phyloP scores from a whole-genome alignment of 306 rosid genomes.

The Vigna trinervia region DNA sequence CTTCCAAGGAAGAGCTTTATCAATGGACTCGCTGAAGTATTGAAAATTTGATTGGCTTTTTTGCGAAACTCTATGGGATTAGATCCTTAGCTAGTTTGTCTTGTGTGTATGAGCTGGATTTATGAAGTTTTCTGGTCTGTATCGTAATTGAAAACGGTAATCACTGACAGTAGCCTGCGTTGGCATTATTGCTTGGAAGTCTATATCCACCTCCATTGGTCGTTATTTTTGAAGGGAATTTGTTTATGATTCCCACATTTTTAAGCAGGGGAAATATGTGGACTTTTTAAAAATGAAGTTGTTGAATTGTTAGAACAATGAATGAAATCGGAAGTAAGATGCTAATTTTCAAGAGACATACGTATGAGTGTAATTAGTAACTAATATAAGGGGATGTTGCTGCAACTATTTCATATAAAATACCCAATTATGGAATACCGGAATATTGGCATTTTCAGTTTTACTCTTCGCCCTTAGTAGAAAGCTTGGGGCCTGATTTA shows the following conservation, averaged over 20 bases:
- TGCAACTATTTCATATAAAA: conserved; percentile 1
- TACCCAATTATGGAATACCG: conserved; percentile 1
- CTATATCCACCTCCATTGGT: not conserved
- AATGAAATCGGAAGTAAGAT: not conserved
- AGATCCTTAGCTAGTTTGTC: not conserved
- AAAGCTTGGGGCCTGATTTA: not conserved
- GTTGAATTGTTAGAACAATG: not conserved
- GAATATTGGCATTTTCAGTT: not conserved
- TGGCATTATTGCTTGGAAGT: not conserved
- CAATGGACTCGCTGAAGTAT: not conserved
- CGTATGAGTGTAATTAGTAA: not conserved
- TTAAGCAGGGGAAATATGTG: not conserved
- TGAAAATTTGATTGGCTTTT: not conserved
- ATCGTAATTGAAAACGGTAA: not conserved
- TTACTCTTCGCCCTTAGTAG: not conserved
- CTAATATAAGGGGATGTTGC: not conserved
- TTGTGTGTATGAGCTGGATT: not conserved
- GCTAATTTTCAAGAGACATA: conserved; percentile 9
- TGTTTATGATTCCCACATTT: not conserved
- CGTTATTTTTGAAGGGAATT: not conserved
- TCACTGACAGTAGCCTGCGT: not conserved
- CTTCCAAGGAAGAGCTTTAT: conserved; percentile 6
- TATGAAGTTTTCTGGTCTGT: conserved; percentile 1
- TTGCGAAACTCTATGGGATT: not conserved
- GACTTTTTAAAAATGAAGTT: not conserved